Conservation (phyloP, 805 yeast genomes). For the Candida ipomoeae region DNA sequence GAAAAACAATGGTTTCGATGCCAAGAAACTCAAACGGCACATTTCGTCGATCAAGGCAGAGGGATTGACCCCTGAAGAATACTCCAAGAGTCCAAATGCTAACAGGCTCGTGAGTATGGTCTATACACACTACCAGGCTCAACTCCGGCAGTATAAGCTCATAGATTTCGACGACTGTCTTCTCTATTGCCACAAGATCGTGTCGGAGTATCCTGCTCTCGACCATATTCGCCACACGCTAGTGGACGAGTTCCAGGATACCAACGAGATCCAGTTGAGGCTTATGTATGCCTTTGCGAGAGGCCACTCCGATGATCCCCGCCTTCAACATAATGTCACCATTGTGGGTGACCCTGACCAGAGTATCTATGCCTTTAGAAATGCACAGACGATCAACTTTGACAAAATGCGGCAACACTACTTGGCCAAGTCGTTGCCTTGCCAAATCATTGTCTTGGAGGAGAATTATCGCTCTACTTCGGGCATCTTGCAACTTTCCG, state of each 20-base stretch:
- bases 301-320: constrained; percentile 29
- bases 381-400: constrained; percentile 71
- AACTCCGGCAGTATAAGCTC: constrained; percentile 38
- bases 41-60: constrained; percentile 57
- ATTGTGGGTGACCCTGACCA: constrained; percentile 98
- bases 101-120: constrained; percentile 25
- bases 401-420: constrained; percentile 47
- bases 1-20: constrained; percentile 35
- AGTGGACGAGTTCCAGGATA: constrained; percentile 95
- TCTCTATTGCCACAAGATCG: constrained; percentile 47
- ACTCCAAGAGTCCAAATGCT: constrained; percentile 15
- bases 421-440: constrained; percentile 11
- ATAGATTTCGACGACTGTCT: constrained; percentile 86
- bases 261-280: constrained; percentile 71
- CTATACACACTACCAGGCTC: constrained; percentile 51
- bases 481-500: constrained; percentile 61
- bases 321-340: constrained; percentile 54
- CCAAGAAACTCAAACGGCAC: constrained; percentile 36
- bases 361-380: constrained; percentile 84
- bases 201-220: constrained; percentile 45
- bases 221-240: constrained; percentile 61
- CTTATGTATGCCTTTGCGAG: constrained; percentile 50
- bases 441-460: constrained; percentile 43
- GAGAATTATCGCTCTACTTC: constrained; percentile 81
- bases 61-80: constrained; percentile 44